phyloP scores from a whole-genome alignment of 805 yeast genomes.

The Hanseniaspora lachancei region DNA sequence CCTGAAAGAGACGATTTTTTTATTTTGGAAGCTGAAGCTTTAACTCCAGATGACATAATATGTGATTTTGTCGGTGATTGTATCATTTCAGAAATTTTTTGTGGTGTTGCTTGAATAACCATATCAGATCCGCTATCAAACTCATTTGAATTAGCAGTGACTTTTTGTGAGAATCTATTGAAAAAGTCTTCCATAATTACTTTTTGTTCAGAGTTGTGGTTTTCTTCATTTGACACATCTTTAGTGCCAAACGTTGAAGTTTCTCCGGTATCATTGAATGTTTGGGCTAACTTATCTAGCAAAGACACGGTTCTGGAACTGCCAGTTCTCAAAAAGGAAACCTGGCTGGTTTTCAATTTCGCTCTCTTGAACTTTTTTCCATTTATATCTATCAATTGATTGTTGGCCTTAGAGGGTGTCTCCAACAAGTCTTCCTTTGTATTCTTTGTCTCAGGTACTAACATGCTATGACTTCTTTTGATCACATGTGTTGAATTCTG shows the following conservation, averaged over 20 bases:
- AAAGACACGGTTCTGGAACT: constrained; percentile 4
- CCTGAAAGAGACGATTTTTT: constrained; percentile 2
- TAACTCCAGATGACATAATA: background rate
- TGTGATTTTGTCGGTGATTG: background rate
- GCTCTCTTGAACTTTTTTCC: constrained; percentile 21
- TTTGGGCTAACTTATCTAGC: background rate
- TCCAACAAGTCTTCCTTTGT: constrained; percentile 17
- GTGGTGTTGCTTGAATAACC: constrained; percentile 9
- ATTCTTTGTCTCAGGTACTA: constrained; percentile 17
- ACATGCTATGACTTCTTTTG: constrained; percentile 22
- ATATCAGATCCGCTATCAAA: background rate
- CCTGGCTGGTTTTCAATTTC: constrained; percentile 21
- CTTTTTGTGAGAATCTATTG: constrained; percentile 10
- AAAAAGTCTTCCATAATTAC: constrained; percentile 2
- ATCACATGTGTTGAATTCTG: constrained; percentile 15
- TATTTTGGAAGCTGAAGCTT: background rate
- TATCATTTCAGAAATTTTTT: background rate
- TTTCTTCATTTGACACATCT: background rate
- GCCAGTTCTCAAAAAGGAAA: constrained; percentile 11
- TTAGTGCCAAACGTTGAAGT: background rate
- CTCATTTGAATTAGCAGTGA: background rate
- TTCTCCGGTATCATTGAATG: background rate
- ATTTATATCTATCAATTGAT: constrained; percentile 18
- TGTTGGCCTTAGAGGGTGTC: constrained; percentile 22
- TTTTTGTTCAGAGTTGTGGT: background rate